Conservation (phyloP, 2,329 filamentous ascomycete species). For the Colletotrichum sp. region DNA sequence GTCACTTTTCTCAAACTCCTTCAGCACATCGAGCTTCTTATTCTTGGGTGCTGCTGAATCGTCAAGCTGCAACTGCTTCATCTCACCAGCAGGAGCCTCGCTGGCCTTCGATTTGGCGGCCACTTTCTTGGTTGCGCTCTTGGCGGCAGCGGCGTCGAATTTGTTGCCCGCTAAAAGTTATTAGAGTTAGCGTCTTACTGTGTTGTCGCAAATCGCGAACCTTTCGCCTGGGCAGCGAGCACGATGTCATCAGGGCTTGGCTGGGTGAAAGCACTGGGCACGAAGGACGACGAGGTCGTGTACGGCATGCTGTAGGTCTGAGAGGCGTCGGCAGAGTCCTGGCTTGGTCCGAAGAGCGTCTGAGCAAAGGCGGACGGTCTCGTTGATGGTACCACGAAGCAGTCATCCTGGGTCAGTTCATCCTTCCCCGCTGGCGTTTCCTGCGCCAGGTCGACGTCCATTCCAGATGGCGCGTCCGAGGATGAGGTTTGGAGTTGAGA, state of each 20-base stretch:
- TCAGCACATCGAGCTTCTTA: slow-evolving; percentile 85
- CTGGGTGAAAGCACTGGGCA: slow-evolving; percentile 73
- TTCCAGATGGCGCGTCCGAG: background rate
- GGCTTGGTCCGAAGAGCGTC: slow-evolving; percentile 52
- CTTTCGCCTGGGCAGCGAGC: slow-evolving; percentile 85
- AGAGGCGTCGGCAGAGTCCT: slow-evolving; percentile 24
- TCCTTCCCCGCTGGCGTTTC: background rate
- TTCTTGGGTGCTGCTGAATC: slow-evolving; percentile 64
- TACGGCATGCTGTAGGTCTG: slow-evolving; percentile 53
- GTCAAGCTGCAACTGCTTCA: slow-evolving; percentile 50
- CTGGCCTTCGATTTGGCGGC: slow-evolving; percentile 33
- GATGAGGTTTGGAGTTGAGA: background rate
- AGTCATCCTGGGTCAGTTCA: background rate
- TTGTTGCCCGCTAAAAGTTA: slow-evolving; percentile 58
- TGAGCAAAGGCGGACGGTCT: slow-evolving; percentile 62
- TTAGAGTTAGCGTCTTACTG: slow-evolving; percentile 59
- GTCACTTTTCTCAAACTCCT: slow-evolving; percentile 77
- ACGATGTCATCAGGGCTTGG: slow-evolving; percentile 94
- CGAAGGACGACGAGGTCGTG: slow-evolving; percentile 51
- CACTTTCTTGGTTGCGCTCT: slow-evolving; percentile 38
- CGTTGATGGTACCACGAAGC: slow-evolving; percentile 22
- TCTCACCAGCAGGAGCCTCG: slow-evolving; percentile 24
- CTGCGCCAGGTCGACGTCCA: slow-evolving; percentile 3
- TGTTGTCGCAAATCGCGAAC: slow-evolving; percentile 68
- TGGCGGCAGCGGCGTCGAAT: slow-evolving; percentile 39